phyloP scores from a whole-genome alignment of 2,329 filamentous ascomycete species.

The Coniosporium tulheliwenetii region DNA sequence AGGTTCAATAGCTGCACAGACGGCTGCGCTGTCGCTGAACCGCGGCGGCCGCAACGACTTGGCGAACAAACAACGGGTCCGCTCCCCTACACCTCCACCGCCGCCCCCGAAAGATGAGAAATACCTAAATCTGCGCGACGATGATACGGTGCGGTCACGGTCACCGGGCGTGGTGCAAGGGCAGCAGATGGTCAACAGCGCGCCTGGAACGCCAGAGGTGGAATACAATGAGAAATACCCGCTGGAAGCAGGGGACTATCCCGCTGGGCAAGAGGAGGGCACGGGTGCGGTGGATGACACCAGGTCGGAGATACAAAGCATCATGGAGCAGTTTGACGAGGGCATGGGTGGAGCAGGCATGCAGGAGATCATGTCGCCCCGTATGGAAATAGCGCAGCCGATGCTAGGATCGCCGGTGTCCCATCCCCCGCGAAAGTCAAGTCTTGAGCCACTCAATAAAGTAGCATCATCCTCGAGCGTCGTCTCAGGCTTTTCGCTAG shows the following conservation, averaged over 20 bases:
- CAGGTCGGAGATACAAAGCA: slow-evolving; percentile 82
- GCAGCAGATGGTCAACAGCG: not conserved
- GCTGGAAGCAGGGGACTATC: not conserved
- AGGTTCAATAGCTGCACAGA: no score
- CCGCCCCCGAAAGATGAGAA: slow-evolving; percentile 34
- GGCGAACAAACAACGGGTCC: not conserved
- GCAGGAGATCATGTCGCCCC: slow-evolving; percentile 84
- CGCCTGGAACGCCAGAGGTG: not conserved
- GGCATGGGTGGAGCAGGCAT: slow-evolving; percentile 53
- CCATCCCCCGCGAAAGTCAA: slow-evolving; percentile 74
- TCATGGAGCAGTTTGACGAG: slow-evolving; percentile 91
- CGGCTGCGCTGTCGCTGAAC: no score
- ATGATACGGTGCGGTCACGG: no score
- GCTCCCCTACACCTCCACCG: slow-evolving; percentile 26
- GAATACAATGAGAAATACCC: not conserved
- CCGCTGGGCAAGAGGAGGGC: slow-evolving; percentile 11
- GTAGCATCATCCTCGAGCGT: not conserved
- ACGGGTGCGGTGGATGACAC: slow-evolving; percentile 22
- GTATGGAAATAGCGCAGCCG: slow-evolving; percentile 68
- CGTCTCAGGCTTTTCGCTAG: not conserved
- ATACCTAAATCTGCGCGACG: slow-evolving; percentile 22
- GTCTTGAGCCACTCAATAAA: slow-evolving; percentile 54
- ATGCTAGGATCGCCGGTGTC: slow-evolving; percentile 49
- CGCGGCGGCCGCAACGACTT: no score
- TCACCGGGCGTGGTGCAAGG: no score